A percentile compares a stretch with the other conserved stretches of the same genome.
phyloP scores from a whole-genome alignment of 164 flowering plant genomes.

The Kingdonia uniflora region DNA sequence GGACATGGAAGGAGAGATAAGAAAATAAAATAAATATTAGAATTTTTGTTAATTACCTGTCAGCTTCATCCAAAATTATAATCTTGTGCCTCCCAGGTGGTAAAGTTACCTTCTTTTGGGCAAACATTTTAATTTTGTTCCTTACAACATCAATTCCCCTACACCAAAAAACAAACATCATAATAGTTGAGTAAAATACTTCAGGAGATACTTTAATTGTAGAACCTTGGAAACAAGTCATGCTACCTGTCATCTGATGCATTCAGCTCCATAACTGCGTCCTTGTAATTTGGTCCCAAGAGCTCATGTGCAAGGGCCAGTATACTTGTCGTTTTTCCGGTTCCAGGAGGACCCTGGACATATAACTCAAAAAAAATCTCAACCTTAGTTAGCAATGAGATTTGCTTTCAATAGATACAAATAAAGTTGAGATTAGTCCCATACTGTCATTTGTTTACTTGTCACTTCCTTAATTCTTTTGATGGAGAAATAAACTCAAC shows the following conservation, averaged over 20 bases:
- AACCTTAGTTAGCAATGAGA: neutral
- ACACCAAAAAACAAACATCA: conserved; percentile 4
- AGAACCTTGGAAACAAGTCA: neutral
- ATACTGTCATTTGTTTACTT: too few relatives aligned
- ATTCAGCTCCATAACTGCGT: conserved; percentile 90
- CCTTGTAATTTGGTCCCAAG: conserved; percentile 74
- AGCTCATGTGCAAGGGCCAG: conserved; percentile 96
- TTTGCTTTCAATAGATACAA: too few relatives aligned
- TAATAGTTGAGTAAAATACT: neutral
- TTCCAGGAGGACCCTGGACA: conserved; percentile 94
- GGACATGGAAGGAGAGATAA: neutral
- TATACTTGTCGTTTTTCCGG: conserved; percentile 95
- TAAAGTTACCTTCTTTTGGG: conserved; percentile 91
- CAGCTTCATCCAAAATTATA: conserved; percentile 91
- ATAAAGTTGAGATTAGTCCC: too few relatives aligned
- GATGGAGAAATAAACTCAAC: too few relatives aligned
- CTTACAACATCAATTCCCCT: conserved; percentile 98
- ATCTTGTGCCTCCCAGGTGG: conserved; percentile 89
- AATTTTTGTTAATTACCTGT: conserved; percentile 39
- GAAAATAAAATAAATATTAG: neutral
- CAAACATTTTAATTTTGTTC: conserved; percentile 99
- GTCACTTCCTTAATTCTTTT: too few relatives aligned
- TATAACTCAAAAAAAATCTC: neutral
- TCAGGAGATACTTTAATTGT: neutral
- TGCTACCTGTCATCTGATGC: conserved; percentile 92